Percentiles rank a stretch among this genome's conserved stretches.
phyloP scores from a whole-genome alignment of 139 green algal species.

The Coelastrella sp. region DNA sequence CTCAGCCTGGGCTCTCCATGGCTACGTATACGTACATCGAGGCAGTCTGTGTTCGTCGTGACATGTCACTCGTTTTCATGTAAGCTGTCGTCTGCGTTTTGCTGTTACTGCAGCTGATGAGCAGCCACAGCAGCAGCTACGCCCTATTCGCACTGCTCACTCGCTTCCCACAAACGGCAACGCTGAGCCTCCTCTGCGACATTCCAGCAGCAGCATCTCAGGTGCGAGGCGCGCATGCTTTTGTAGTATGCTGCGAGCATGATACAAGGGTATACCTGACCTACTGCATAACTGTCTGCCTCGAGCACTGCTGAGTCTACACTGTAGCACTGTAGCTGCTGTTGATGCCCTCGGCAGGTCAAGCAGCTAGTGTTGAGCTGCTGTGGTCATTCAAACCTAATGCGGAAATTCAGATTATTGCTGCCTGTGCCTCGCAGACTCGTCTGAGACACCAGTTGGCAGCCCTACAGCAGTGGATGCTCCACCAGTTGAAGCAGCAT shows the following conservation, averaged over 20 bases:
- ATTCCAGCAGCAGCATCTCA: not conserved
- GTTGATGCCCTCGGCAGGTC: too few relatives aligned
- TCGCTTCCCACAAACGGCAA: not conserved
- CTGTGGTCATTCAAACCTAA: too few relatives aligned
- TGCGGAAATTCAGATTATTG: not conserved
- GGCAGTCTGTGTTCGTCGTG: not conserved
- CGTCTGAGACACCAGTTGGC: not conserved
- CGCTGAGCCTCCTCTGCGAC: not conserved
- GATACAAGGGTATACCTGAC: not conserved
- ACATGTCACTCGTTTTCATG: not conserved
- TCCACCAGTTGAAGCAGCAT: slow-evolving; percentile 6
- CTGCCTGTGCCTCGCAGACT: not conserved
- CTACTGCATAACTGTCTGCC: not conserved
- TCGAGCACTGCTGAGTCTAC: too few relatives aligned
- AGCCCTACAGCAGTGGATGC: slow-evolving; percentile 5
- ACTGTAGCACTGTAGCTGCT: too few relatives aligned
- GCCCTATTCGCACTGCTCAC: not conserved
- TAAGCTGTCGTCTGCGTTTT: not conserved
- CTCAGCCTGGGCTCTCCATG: too few relatives aligned
- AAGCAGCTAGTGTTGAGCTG: too few relatives aligned
- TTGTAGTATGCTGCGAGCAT: too few relatives aligned
- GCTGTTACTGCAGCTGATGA: not conserved
- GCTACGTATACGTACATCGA: too few relatives aligned
- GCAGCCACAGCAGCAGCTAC: not conserved
- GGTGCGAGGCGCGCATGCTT: not conserved